These are phyloP conservation scores for Piper longum DNA, from an alignment of 164 flowering plant species.

Conservation along the genomic window DNA sequence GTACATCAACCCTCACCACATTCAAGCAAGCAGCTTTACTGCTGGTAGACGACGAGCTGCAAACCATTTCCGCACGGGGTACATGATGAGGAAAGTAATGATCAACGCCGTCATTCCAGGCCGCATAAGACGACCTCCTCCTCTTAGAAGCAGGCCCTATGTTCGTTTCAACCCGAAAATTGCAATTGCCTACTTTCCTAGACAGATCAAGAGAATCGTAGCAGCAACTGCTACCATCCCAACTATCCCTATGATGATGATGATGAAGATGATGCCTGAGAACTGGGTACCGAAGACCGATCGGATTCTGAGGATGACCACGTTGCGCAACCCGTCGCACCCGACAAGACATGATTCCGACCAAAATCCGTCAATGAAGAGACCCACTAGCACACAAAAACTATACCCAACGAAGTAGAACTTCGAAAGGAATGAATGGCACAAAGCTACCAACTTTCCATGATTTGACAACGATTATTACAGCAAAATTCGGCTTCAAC, in stretches of 20 bases:
- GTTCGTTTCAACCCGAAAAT: slow-evolving; percentile 13
- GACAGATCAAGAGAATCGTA: slow-evolving; percentile 8
- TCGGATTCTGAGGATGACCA: not conserved
- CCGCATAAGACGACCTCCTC: slow-evolving; percentile 38
- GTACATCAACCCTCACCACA: no score
- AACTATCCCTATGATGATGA: not conserved
- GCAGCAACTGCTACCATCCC: not conserved
- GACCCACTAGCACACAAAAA: no score
- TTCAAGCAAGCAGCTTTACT: slow-evolving; percentile 7
- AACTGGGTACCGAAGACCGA: not conserved
- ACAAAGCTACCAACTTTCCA: no score
- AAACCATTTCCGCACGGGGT: slow-evolving; percentile 12
- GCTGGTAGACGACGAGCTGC: slow-evolving; percentile 21
- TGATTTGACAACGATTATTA: no score
- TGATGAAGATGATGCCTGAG: not conserved
- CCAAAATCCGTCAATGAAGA: not conserved
- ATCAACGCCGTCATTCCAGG: slow-evolving; percentile 30
- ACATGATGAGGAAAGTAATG: slow-evolving; percentile 8
- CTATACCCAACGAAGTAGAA: no score
- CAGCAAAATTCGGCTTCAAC: no score
- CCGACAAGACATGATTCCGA: slow-evolving; percentile 1
- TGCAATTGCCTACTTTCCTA: slow-evolving; percentile 15
- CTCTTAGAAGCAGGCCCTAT: slow-evolving; percentile 35
- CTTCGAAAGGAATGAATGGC: no score
- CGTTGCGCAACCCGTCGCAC: not conserved